Conservation (phyloP, 345 rosid genomes). For the Theobroma cacao region DNA sequence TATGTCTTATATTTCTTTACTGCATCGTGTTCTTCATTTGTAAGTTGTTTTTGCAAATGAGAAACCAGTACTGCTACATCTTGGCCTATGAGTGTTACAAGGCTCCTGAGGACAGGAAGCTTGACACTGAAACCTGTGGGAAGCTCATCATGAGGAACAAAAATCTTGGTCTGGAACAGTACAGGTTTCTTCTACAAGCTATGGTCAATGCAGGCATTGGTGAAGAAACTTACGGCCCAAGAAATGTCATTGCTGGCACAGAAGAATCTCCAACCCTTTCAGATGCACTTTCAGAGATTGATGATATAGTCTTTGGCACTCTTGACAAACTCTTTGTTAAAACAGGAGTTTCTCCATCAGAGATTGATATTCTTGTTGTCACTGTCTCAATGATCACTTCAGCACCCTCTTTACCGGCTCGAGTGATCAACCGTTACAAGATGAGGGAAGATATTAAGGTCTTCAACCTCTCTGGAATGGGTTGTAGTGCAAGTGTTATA, state of each 20-base stretch:
- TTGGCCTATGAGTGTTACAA: conserved; percentile 68
- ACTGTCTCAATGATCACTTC: conserved; percentile 55
- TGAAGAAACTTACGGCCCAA: conserved; percentile 63
- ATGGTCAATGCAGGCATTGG: conserved; percentile 72
- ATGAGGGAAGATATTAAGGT: conserved; percentile 60
- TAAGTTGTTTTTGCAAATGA: conserved; percentile 28
- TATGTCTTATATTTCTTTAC: conserved; percentile 26
- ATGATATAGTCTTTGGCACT: conserved; percentile 48
- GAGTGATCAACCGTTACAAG: conserved; percentile 62
- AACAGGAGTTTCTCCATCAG: conserved; percentile 44
- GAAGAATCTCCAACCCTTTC: conserved; percentile 41
- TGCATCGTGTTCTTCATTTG: conserved; percentile 29
- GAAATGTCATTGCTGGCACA: conserved; percentile 41
- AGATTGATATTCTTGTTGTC: conserved; percentile 61
- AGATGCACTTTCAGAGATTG: conserved; percentile 48
- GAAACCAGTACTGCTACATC: conserved; percentile 55
- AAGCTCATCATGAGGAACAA: conserved; percentile 42
- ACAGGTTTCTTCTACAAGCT: conserved; percentile 55
- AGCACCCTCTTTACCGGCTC: conserved; percentile 55
- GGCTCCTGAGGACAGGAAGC: conserved; percentile 45
- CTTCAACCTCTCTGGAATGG: conserved; percentile 75
- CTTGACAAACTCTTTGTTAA: conserved; percentile 48
- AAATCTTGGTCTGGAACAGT: conserved; percentile 52
- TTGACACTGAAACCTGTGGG: conserved; percentile 43
- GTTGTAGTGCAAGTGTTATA: conserved; percentile 60